These are phyloP conservation scores for Picochlorum sp. DNA, from an alignment of 139 green algal species.

Conservation along the genomic window DNA sequence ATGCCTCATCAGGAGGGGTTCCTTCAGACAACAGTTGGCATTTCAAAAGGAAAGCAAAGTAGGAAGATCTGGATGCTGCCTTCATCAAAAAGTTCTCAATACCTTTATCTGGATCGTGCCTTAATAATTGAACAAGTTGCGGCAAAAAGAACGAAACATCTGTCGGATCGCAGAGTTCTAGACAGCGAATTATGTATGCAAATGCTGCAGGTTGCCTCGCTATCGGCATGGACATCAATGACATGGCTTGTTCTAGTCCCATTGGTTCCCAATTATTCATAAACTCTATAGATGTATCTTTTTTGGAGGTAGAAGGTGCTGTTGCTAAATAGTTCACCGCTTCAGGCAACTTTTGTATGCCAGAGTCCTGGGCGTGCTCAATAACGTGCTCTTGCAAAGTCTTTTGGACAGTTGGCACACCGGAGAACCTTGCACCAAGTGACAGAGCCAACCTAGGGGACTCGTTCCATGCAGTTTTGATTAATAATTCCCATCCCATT, in stretches of 20 bases:
- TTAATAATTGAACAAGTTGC: conserved; percentile 81
- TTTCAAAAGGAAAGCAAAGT: conserved; percentile 83
- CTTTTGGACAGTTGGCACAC: background rate
- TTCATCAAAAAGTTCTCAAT: conserved; percentile 59
- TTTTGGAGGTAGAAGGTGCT: conserved; percentile 1
- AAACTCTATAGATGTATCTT: conserved; percentile 10
- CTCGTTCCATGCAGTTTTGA: conserved; percentile 45
- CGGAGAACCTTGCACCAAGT: conserved; percentile 27
- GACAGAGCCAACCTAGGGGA: conserved; percentile 49
- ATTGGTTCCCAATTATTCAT: conserved; percentile 48
- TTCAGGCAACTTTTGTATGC: conserved; percentile 41
- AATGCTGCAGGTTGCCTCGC: conserved; percentile 24
- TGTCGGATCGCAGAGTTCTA: conserved; percentile 29
- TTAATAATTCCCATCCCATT: conserved; percentile 27
- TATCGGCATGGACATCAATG: conserved; percentile 43
- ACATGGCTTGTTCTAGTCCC: conserved; percentile 46
- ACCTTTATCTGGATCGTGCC: conserved; percentile 34
- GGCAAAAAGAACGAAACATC: conserved; percentile 84
- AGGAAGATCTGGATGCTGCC: conserved; percentile 44
- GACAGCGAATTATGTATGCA: conserved; percentile 32
- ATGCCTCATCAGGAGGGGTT: conserved; percentile 59
- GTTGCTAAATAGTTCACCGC: conserved; percentile 48
- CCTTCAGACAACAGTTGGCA: conserved; percentile 78
- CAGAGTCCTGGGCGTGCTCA: conserved; percentile 21
- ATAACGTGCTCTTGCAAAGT: conserved; percentile 41